These are phyloP conservation scores for Ogataea hybrid DNA, from an alignment of 1,139 yeast species.

Conservation along the genomic window DNA sequence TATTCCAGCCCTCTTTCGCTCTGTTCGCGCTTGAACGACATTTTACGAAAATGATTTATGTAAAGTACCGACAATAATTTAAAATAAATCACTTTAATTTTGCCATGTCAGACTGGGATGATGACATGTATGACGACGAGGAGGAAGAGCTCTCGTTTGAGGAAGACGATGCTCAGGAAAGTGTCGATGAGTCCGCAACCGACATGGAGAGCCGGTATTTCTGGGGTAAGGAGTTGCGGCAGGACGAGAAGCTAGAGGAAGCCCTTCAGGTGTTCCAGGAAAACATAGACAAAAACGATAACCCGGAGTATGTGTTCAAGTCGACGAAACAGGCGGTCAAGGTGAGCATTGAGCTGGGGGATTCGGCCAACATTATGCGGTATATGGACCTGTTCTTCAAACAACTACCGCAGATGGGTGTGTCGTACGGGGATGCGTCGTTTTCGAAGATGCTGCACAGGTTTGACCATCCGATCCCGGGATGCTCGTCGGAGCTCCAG, in stretches of 20 bases:
- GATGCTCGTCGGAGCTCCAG: conserved; percentile 13
- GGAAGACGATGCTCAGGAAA: conserved; percentile 23
- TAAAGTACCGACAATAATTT: not conserved
- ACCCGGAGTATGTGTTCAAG: too few relatives aligned
- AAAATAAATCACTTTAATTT: not conserved
- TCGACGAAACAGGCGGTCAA: conserved; percentile 67
- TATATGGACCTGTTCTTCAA: conserved; percentile 33
- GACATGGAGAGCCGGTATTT: conserved; percentile 32
- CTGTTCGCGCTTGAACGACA: too few relatives aligned
- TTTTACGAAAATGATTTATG: too few relatives aligned
- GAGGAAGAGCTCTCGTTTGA: conserved; percentile 33
- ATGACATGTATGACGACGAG: conserved; percentile 32
- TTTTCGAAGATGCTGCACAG: conserved; percentile 53
- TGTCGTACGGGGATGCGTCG: conserved; percentile 61
- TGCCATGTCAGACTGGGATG: conserved; percentile 35
- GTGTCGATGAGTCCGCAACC: conserved; percentile 8
- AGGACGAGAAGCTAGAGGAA: too few relatives aligned
- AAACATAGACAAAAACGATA: too few relatives aligned
- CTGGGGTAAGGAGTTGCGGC: conserved; percentile 27
- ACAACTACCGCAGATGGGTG: conserved; percentile 32
- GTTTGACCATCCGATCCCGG: conserved; percentile 32
- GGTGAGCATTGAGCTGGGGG: conserved; percentile 40
- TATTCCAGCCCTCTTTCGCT: too few relatives aligned
- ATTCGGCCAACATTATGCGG: conserved; percentile 37
- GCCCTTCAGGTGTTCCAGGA: too few relatives aligned